Percentiles rank a stretch among this genome's conserved stretches.
These are phyloP conservation scores for Diplodia seriata DNA, from an alignment of 2,329 filamentous ascomycete genomes.

Conservation along the genomic window DNA sequence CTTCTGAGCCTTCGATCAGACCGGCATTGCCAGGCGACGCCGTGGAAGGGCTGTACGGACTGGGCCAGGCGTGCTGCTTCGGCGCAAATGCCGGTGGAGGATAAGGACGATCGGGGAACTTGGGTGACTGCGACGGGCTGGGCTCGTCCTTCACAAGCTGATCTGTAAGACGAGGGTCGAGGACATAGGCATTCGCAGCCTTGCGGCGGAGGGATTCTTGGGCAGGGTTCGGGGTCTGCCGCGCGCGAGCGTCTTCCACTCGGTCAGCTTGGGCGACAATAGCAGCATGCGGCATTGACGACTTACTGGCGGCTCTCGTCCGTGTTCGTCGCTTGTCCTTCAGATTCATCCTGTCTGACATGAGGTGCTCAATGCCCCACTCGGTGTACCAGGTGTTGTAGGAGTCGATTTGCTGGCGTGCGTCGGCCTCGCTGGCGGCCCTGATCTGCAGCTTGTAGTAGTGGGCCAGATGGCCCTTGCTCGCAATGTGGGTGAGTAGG, in stretches of 20 bases:
- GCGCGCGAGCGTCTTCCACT: conserved; percentile 16
- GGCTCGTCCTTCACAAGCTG: conserved; percentile 46
- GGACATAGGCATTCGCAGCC: conserved; percentile 36
- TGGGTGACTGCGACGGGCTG: conserved; percentile 41
- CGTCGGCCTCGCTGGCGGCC: conserved; percentile 69
- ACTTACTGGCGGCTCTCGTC: conserved; percentile 36
- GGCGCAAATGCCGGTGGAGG: conserved; percentile 41
- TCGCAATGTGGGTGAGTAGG: conserved; percentile 87
- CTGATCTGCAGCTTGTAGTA: conserved; percentile 82
- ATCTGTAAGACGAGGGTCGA: conserved; percentile 49
- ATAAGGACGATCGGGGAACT: conserved; percentile 42
- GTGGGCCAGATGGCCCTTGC: conserved; percentile 87
- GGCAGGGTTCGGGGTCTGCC: conserved; percentile 1
- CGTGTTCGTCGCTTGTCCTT: conserved; percentile 73
- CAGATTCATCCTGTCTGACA: conserved; percentile 77
- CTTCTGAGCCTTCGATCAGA: conserved; percentile 14
- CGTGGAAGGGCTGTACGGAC: conserved; percentile 14
- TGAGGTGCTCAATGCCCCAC: conserved; percentile 73
- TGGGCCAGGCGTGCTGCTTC: conserved; percentile 49
- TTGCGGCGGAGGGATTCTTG: conserved; percentile 23
- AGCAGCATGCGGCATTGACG: not conserved
- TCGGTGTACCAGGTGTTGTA: conserved; percentile 82
- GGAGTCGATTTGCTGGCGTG: conserved; percentile 66
- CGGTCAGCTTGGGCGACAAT: conserved; percentile 1
- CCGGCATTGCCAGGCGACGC: conserved; percentile 9